Conservation (phyloP, 768 basidiomycete species). For the Coprinellus micaceus region DNA sequence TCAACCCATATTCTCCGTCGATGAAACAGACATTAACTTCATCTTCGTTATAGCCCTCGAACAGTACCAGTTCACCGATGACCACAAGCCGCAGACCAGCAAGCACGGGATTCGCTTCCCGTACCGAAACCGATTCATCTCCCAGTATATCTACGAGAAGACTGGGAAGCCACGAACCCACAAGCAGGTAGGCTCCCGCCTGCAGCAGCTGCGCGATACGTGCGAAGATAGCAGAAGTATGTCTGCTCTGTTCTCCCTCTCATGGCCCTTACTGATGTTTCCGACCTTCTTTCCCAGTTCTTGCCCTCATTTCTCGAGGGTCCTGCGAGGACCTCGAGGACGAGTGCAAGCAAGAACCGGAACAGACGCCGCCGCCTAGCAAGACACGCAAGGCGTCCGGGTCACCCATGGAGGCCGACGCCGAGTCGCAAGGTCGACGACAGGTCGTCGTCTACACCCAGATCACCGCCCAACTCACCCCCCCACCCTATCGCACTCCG, state of each 20-base stretch:
- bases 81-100: slow-evolving; percentile 52
- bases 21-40: not conserved
- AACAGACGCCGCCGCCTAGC: not conserved
- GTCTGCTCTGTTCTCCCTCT: slow-evolving; percentile 6
- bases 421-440: not conserved
- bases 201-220: slow-evolving; percentile 74
- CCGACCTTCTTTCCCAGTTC: slow-evolving; percentile 17
- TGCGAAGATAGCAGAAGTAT: slow-evolving; percentile 43
- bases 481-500: slow-evolving; percentile 12
- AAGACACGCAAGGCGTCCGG: not conserved
- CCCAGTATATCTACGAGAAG: slow-evolving; percentile 62
- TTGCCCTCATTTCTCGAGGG: slow-evolving; percentile 27
- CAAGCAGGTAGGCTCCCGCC: slow-evolving; percentile 75
- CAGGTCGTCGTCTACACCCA: slow-evolving; percentile 20
- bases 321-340: slow-evolving; percentile 15
- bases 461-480: slow-evolving; percentile 18
- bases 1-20: not conserved
- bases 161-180: slow-evolving; percentile 68
- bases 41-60: slow-evolving; percentile 44
- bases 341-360: slow-evolving; percentile 7
- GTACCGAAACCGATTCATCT: slow-evolving; percentile 74
- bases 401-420: not conserved
- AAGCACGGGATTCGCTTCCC: slow-evolving; percentile 67
- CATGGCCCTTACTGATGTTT: not conserved
- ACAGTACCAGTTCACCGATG: slow-evolving; percentile 53